Base-by-base conservation (phyloP, 2,329 filamentous ascomycete genomes). In the Acephala macrosclerotiorum region DNA sequence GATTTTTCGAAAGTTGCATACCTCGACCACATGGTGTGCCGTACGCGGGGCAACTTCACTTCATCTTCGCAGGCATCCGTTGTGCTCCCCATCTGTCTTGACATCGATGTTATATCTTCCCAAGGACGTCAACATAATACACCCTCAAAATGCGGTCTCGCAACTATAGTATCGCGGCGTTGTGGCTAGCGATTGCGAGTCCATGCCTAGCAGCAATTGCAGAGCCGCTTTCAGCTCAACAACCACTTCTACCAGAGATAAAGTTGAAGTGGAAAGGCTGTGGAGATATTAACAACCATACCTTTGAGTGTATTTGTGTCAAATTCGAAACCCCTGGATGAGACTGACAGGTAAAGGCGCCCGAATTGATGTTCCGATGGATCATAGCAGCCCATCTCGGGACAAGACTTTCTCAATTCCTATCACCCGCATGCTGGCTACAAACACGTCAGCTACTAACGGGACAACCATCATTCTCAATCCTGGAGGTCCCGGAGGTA, bases 401-500 rank as follows among this genome's bases (percentile, higher is more conserved):
- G 73, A 74, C 0, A 79, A 79, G 70, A 80, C 75, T 7, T 84
- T 84, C 66, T 77, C 71, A 49, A 76, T 84, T 55, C 80, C 82
- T 4, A 71, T 85, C 2, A 76, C 82, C 18, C 80, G 82, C n/a
- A 64, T 83, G 64, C 78, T 82, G 25, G 80, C 79, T 22, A 75
- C 74, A 36, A 77, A 80, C n/a, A 79, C 80, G 12, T 81, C 78
- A 8, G 63, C 49, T 12, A 56, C n/a, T 45, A 49, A 49, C 7
- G 38, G 36, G 29, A 74, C 77, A 55, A 82, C 81, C 58, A 70
- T 85, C 20, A 70, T 85, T 0, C 71, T 83, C 16, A 84, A 84
- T 66, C 81, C 82, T 0, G 83, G 82, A 49, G 83, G 83, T 0
- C 83, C 83, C 0, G 83, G 82, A 7, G 81, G 67, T 60, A 59